Percentiles rank a stretch among this genome's conserved stretches.
Conservation (phyloP, 2,329 filamentous ascomycete species). For the Pseudocercospora fijiensis region DNA sequence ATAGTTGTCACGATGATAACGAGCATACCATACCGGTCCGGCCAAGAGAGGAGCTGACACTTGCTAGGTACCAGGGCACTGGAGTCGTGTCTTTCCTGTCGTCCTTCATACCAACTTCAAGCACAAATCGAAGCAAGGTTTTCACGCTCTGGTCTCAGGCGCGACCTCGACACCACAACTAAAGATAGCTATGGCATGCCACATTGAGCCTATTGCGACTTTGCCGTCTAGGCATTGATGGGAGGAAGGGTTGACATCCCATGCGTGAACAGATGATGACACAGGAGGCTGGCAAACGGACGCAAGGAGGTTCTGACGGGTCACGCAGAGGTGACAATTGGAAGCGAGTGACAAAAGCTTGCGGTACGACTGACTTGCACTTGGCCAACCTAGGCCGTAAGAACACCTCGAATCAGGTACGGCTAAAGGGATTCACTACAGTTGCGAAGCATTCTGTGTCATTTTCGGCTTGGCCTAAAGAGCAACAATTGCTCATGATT, state of each 20-base stretch:
- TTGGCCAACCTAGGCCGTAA: too few species aligned
- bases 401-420: too few species aligned
- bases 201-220: too few species aligned
- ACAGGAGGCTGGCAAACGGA: neutral
- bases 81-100: too few species aligned
- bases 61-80: neutral
- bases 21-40: neutral
- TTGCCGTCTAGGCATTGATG: neutral
- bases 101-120: neutral
- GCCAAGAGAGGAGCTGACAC: neutral
- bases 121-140: neutral
- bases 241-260: neutral
- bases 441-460: too few species aligned
- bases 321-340: neutral
- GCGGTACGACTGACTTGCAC: neutral
- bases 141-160: neutral
- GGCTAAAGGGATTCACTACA: too few species aligned
- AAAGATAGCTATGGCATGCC: neutral
- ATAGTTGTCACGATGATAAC: neutral
- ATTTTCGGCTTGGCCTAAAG: too few species aligned
- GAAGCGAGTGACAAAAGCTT: neutral
- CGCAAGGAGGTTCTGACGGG: neutral
- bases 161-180: neutral
- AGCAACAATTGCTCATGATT: too few species aligned
- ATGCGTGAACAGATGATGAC: neutral